Conservation (phyloP, 768 basidiomycete species). For the Suillus decipiens region DNA sequence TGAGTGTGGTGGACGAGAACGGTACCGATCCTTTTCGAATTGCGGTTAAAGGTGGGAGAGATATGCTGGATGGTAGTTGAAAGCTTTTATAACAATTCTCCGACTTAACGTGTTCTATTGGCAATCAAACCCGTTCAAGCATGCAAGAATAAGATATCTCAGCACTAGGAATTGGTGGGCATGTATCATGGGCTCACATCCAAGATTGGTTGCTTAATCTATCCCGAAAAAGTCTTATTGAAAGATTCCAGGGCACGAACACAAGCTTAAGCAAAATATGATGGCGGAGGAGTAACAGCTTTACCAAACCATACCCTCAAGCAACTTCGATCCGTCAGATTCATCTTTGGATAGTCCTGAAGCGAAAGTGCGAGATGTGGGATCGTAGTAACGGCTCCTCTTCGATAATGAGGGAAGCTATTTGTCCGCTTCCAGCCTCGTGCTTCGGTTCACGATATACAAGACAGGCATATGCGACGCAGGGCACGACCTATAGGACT, state of each 20-base stretch:
- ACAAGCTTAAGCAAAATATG: conserved; percentile 18
- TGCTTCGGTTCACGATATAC: not conserved
- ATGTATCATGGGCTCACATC: conserved; percentile 13
- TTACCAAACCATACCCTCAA: conserved; percentile 31
- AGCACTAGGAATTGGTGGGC: conserved; percentile 6
- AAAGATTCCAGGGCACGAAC: conserved; percentile 21
- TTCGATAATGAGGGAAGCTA: not conserved
- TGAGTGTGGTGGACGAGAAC: not conserved
- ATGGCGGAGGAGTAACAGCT: conserved; percentile 13
- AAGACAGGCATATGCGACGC: not conserved
- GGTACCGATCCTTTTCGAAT: conserved; percentile 22
- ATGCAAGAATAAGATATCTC: conserved; percentile 13
- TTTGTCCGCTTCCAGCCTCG: not conserved
- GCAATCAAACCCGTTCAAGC: conserved; percentile 15
- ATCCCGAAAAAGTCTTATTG: conserved; percentile 37
- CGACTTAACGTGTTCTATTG: conserved; percentile 21
- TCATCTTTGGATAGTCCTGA: conserved; percentile 3
- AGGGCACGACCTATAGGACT: not conserved
- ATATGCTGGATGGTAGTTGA: conserved; percentile 9
- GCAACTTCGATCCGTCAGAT: conserved; percentile 14
- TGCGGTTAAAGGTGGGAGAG: conserved; percentile 17
- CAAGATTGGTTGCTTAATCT: conserved; percentile 31
- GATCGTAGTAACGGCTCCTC: not conserved
- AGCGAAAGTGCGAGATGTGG: conserved; percentile 4
- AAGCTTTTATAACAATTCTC: conserved; percentile 8